These are phyloP conservation scores for Pythium vanterpoolii DNA, from an alignment of 352 stramenopile species.

Conservation along the genomic window DNA sequence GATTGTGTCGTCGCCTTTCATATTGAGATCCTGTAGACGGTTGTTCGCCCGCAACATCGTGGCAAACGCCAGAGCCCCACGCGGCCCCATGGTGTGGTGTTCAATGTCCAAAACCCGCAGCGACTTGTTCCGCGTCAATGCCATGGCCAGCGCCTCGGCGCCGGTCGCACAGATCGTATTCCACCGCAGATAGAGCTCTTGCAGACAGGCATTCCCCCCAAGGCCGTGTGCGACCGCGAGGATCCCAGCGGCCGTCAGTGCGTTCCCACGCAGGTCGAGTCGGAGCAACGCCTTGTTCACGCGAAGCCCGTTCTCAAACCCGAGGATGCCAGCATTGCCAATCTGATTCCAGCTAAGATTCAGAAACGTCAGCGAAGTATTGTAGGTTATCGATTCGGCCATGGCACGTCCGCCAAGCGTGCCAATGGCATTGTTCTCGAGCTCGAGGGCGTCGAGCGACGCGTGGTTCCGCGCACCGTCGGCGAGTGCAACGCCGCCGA, in stretches of 20 bases:
- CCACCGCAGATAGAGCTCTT: conserved; percentile 71
- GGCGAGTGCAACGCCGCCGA: conserved; percentile 50
- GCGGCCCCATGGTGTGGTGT: conserved; percentile 62
- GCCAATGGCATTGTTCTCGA: conserved; percentile 67
- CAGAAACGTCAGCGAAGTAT: conserved; percentile 50
- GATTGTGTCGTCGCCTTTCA: conserved; percentile 59
- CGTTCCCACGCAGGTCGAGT: conserved; percentile 73
- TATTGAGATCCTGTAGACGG: conserved; percentile 51
- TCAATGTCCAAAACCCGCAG: conserved; percentile 67
- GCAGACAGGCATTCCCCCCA: conserved; percentile 45
- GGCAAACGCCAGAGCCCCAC: conserved; percentile 54
- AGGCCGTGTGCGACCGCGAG: conserved; percentile 53
- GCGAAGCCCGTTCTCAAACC: conserved; percentile 40
- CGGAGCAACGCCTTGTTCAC: conserved; percentile 44
- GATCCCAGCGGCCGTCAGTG: conserved; percentile 44
- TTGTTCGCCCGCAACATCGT: conserved; percentile 58
- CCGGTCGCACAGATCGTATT: conserved; percentile 56
- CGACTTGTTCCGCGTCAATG: conserved; percentile 53
- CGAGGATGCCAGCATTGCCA: conserved; percentile 49
- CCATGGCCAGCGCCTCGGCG: conserved; percentile 51
- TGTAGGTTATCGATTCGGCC: conserved; percentile 56
- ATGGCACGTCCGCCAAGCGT: conserved; percentile 48
- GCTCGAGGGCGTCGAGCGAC: conserved; percentile 50
- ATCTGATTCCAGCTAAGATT: conserved; percentile 82
- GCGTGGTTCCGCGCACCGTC: conserved; percentile 66